Evolutionary conservation across 2,329 filamentous ascomycete genomes (phyloP), one percentile per base, ranked within the genome.

Genomic region (Colletotrichum orbiculare): DNA sequence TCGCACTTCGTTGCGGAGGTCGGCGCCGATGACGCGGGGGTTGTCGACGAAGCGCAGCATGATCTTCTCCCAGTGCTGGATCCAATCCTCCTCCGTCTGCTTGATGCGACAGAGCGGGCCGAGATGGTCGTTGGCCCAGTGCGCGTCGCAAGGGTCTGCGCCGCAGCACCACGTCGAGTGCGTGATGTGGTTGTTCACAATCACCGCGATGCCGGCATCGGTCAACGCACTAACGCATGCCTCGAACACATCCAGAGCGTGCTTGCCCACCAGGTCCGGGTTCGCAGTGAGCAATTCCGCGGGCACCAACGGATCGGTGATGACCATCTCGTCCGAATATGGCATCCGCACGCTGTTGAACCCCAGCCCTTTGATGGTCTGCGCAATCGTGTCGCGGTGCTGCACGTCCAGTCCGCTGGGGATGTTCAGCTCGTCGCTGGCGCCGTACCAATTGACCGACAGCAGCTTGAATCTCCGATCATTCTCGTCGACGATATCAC

Each of bases 151-250:
- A 1, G 88, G 87, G 72, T 91, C 85, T 33, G 84, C 86, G 54
- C 88, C 89, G 73, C 89, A 91, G 76, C 89, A 91, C 89, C 89
- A 91, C 7, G 85, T 85, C 9, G 89, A 87, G 50, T 83, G 83
- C 1, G 89, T 91, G 74, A 91, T 91, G 75, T 91, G 89, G 75
- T 91, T 87, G 78, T 91, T 91, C 67, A 90, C 76, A 54, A 91
- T 87, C 58, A 91, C 88, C 25, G 87, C 85, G 56, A 91, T 75
- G 25, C 88, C 88, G 10, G 82, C 85, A 35, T 85, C 83, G 8
- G 89, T 91, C 70, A 91, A 77, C 10, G 87, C 81, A 52, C 81
- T 77, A 35, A 89, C 83, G 43, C 85, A 85, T 5, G 88, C 87
- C 65, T 83, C 82, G 69, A 87, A 86, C 5, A 91, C 77, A 68